These are phyloP conservation scores for Penicillium sp. DNA, from an alignment of 2,329 filamentous ascomycete species.

Conservation along the genomic window DNA sequence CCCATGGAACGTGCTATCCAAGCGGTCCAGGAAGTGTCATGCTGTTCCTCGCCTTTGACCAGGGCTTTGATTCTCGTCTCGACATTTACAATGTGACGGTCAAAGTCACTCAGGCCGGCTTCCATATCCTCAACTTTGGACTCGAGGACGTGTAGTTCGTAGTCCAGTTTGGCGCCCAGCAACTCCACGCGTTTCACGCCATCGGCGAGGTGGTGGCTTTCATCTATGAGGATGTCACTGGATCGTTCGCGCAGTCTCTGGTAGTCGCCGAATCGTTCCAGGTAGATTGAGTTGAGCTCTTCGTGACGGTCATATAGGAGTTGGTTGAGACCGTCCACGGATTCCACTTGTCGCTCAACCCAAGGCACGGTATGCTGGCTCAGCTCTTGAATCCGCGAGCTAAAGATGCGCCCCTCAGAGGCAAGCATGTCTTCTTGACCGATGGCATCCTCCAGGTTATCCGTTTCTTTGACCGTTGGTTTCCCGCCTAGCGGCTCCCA, in stretches of 20 bases:
- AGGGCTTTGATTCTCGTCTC: conserved; percentile 63
- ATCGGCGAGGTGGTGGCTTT: conserved; percentile 67
- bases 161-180: conserved; percentile 81
- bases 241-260: conserved; percentile 65
- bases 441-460: conserved; percentile 41
- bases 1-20: conserved; percentile 44
- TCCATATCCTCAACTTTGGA: conserved; percentile 84
- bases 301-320: conserved; percentile 62
- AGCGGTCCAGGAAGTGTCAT: conserved; percentile 60
- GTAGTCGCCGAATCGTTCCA: conserved; percentile 67
- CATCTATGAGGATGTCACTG: conserved; percentile 66
- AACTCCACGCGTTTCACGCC: conserved; percentile 75
- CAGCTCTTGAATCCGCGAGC: conserved; percentile 36
- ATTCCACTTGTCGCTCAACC: conserved; percentile 42
- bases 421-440: conserved; percentile 38
- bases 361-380: conserved; percentile 39
- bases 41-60: conserved; percentile 61
- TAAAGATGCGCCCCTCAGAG: conserved; percentile 35
- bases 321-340: conserved; percentile 59
- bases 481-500: conserved; percentile 31
- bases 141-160: conserved; percentile 78
- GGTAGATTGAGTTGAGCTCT: conserved; percentile 65
- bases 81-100: conserved; percentile 70
- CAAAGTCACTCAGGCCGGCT: conserved; percentile 75
- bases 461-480: conserved; percentile 30